Percentiles rank a stretch among this genome's conserved stretches.
Conservation (phyloP, 2,329 filamentous ascomycete species). For the Alternaria longipes region DNA sequence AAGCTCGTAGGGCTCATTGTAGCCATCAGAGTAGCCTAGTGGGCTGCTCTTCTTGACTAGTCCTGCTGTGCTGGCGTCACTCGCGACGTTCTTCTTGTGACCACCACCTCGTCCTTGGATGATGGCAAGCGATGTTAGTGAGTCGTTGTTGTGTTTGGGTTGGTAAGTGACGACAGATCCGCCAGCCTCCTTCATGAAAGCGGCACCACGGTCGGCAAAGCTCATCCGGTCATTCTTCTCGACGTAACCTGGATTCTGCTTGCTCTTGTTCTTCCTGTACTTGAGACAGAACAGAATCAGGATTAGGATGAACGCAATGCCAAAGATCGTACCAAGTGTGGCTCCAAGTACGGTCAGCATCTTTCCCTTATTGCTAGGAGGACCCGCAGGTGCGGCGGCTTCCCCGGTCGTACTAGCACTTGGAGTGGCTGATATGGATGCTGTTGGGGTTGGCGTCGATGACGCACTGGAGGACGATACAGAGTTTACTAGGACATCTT, state of each 20-base stretch:
- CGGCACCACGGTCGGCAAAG: constrained; percentile 61
- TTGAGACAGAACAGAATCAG: constrained; percentile 74
- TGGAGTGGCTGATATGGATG: constrained; percentile 32
- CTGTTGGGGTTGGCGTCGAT: constrained; percentile 32
- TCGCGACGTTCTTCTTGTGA: constrained; percentile 62
- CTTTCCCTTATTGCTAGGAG: constrained; percentile 55
- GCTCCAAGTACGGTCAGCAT: constrained; percentile 76
- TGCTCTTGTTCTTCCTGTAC: constrained; percentile 66
- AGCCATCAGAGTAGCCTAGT: constrained; percentile 50
- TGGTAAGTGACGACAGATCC: constrained; percentile 51
- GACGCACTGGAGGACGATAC: constrained; percentile 47
- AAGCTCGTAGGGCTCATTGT: constrained; percentile 55
- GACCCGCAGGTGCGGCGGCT: constrained; percentile 37
- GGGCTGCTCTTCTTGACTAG: constrained; percentile 65
- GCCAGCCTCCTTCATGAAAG: constrained; percentile 62
- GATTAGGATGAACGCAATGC: constrained; percentile 74
- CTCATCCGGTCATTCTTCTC: constrained; percentile 57
- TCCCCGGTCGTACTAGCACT: constrained; percentile 46
- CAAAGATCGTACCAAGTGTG: constrained; percentile 82
- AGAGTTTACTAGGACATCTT: constrained; percentile 46
- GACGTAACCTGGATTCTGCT: constrained; percentile 61
- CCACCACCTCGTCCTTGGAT: constrained; percentile 65
- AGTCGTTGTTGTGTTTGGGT: constrained; percentile 46
- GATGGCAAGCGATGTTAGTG: constrained; percentile 57
- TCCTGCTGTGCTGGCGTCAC: constrained; percentile 67